Evolutionary conservation across 2,329 filamentous ascomycete species (phyloP).

Genomic region (Mariannaea sp.): DNA sequence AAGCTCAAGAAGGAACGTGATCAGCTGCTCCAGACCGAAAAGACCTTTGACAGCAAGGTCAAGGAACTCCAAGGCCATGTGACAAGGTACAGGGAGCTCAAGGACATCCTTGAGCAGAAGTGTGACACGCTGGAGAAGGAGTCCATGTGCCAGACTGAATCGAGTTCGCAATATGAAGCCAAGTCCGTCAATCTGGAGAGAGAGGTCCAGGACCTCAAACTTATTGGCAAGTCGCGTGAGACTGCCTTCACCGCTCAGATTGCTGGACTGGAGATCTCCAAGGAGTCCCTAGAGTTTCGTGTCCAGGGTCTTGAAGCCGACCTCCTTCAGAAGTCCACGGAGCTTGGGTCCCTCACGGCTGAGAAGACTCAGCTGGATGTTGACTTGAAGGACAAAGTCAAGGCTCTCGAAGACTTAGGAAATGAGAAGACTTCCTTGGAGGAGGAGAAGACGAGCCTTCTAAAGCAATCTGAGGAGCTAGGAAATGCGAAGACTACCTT

Average conservation of each 20-base stretch:
- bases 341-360: slow-evolving; percentile 32
- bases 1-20: slow-evolving; percentile 35
- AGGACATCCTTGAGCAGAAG: slow-evolving; percentile 33
- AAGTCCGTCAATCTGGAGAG: slow-evolving; percentile 36
- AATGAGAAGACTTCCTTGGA: slow-evolving; percentile 16
- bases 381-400: slow-evolving; percentile 27
- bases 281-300: slow-evolving; percentile 36
- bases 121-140: slow-evolving; percentile 38
- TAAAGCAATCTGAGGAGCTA: slow-evolving; percentile 11
- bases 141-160: slow-evolving; percentile 16
- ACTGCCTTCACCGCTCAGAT: slow-evolving; percentile 35
- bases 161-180: slow-evolving; percentile 29
- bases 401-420: slow-evolving; percentile 26
- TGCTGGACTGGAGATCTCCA: slow-evolving; percentile 36
- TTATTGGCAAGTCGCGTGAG: slow-evolving; percentile 35
- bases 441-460: slow-evolving; percentile 14
- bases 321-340: slow-evolving; percentile 31
- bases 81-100: slow-evolving; percentile 32
- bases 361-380: slow-evolving; percentile 32
- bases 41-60: slow-evolving; percentile 29
- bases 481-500: too few species aligned
- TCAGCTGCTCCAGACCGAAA: slow-evolving; percentile 30
- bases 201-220: slow-evolving; percentile 32
- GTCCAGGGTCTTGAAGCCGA: slow-evolving; percentile 32
- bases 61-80: slow-evolving; percentile 38